Base-by-base conservation (phyloP, 2,329 filamentous ascomycete genomes). In the Zarea fungicola region DNA sequence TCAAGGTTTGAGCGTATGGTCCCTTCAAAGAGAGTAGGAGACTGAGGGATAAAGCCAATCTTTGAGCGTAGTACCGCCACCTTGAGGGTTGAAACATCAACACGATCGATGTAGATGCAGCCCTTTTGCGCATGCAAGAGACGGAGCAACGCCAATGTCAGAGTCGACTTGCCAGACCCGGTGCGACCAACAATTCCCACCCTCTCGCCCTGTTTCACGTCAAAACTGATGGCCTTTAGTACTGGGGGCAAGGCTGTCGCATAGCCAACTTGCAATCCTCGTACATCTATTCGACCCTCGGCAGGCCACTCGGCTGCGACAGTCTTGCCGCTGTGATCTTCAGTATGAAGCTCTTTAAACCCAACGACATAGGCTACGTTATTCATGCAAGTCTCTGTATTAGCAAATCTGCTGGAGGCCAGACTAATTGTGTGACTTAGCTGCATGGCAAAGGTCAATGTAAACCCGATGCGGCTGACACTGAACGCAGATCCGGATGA, bases 1-100 rank as follows among this genome's bases (percentile, higher is more conserved):
- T 42, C 40, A 11, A 32, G 18, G 14, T 36, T 44, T 19, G 42
- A 44, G 14, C 42, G 42, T 6, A 44, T 10, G 6, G 42, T 44
- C 6, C 42, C 42, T 6, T 14, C 5, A 10, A 36, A 44, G n/a
- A 49, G 39, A 4, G 48, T 46, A 5, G 51, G 48, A 7, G 50
- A 48, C 25, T 53, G 52, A 14, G 51, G 44, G 0, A 54, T 40
- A 11, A 52, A 51, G 9, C 47, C 49, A 29, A 56, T 51, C 10
- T 50, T 35, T 5, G 45, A 40, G n/a, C 55, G 40, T 19, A 55
- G 13, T 5, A 29, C 40, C 8, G 36, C 34, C 6, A 41, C 35
- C 1, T 48, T 48, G 7, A 56, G 19, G 6, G 42, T 28, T 5
- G 41, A 39, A 19, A 51, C 29, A 10, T 46, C 39, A 8, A 42